These are phyloP conservation scores for Pouteria campechiana DNA, from an alignment of 179 eudicot genomes.

Conservation along the genomic window DNA sequence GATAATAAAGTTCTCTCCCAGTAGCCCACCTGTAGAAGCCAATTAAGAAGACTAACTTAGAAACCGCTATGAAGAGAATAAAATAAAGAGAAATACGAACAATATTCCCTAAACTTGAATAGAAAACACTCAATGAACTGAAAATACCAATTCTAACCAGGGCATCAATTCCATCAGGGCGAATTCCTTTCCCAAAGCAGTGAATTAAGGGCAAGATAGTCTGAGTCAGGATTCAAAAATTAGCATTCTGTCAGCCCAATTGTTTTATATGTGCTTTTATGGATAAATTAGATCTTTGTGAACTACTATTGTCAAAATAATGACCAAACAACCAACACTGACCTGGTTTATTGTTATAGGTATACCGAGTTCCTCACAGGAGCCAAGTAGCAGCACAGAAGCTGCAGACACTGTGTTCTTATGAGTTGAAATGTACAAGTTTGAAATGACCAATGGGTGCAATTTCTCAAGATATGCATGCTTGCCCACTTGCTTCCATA, in stretches of 20 bases:
- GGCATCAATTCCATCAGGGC: constrained; percentile 77
- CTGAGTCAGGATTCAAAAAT: constrained; percentile 31
- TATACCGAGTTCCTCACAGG: constrained; percentile 91
- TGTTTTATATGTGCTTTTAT: neutral
- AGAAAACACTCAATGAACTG: constrained; percentile 1
- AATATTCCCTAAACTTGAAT: no score
- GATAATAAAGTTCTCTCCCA: constrained; percentile 65
- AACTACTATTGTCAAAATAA: neutral
- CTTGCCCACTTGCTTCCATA: constrained; percentile 78
- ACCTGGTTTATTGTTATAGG: constrained; percentile 92
- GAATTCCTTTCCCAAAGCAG: constrained; percentile 80
- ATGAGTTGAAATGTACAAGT: constrained; percentile 57
- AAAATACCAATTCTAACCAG: constrained; percentile 81
- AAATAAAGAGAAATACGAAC: no score
- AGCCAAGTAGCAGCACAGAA: constrained; percentile 84
- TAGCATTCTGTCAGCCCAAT: constrained; percentile 4
- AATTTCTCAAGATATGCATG: constrained; percentile 60
- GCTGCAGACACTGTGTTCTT: constrained; percentile 81
- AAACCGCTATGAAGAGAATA: no score
- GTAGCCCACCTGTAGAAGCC: constrained; percentile 59
- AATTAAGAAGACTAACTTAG: neutral
- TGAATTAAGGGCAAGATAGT: constrained; percentile 85
- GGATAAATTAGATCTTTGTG: neutral
- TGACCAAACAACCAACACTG: neutral
- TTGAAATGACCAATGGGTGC: constrained; percentile 70